phyloP scores from a whole-genome alignment of 257 asterid species.

The Avicennia marina region DNA sequence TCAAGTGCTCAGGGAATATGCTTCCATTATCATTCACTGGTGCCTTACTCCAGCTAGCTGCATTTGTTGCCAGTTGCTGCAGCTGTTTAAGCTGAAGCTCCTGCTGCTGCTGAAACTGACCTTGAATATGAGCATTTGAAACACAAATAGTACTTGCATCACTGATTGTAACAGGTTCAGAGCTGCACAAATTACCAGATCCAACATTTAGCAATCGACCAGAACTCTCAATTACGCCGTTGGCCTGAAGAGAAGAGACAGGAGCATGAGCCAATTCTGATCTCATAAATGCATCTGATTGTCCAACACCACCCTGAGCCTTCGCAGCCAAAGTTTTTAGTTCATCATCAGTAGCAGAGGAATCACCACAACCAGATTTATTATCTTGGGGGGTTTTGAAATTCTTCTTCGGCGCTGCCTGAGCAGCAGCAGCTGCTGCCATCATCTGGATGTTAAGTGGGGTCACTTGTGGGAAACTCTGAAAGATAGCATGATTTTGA shows the following conservation, averaged over 20 bases:
- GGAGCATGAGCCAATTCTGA: conserved; percentile 49
- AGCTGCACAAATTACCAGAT: conserved; percentile 37
- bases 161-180: conserved; percentile 38
- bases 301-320: conserved; percentile 36
- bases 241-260: conserved; percentile 33
- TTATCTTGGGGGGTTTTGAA: conserved; percentile 56
- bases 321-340: conserved; percentile 45
- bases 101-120: conserved; percentile 57
- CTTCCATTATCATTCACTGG: conserved; percentile 42
- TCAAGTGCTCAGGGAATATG: conserved; percentile 58
- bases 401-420: conserved; percentile 48
- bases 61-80: conserved; percentile 27
- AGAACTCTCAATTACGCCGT: no score
- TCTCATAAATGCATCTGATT: conserved; percentile 71
- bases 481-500: conserved; percentile 71
- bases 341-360: conserved; percentile 54
- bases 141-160: conserved; percentile 31
- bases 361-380: conserved; percentile 49
- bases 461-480: conserved; percentile 55
- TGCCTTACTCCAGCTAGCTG: conserved; percentile 45
- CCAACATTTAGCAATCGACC: no score
- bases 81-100: conserved; percentile 55
- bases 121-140: conserved; percentile 44
- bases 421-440: conserved; percentile 63
- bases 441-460: conserved; percentile 66